Conservation (phyloP, 1,284 basidiomycete species). For the Heterobasidion annosum region DNA sequence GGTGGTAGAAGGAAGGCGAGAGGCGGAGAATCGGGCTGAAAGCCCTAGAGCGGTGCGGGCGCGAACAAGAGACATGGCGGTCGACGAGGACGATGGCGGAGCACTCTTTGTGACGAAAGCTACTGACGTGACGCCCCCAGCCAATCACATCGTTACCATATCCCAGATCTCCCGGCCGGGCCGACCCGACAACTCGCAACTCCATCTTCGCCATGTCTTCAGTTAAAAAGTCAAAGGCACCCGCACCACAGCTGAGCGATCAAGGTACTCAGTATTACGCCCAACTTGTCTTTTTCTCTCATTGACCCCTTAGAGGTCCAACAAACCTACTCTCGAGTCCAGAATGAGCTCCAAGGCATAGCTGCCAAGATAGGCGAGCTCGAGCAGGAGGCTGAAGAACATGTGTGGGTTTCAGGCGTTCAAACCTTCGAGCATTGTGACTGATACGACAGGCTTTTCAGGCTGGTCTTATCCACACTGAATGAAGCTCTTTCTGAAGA, state of each 20-base stretch:
- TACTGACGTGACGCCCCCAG: constrained; percentile 13
- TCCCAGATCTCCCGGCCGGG: constrained; percentile 16
- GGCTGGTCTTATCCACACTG: constrained; percentile 85
- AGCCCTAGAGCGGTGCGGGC: constrained; percentile 21
- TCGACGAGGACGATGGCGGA: constrained; percentile 10
- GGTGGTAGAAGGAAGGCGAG: constrained; percentile 17
- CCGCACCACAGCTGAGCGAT: constrained; percentile 39
- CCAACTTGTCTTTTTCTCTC: constrained; percentile 12
- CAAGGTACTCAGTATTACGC: constrained; percentile 46
- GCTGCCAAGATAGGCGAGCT: constrained; percentile 91
- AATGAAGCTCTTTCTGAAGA: constrained; percentile 71
- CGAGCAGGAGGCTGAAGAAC: constrained; percentile 89
- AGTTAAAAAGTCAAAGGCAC: constrained; percentile 38
- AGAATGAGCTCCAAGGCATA: constrained; percentile 78
- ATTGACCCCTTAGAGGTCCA: constrained; percentile 65
- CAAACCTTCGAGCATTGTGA: background rate
- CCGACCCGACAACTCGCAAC: background rate
- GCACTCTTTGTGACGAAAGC: constrained; percentile 14
- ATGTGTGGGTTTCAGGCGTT: constrained; percentile 41
- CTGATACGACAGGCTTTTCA: constrained; percentile 21
- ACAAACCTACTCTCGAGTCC: constrained; percentile 64
- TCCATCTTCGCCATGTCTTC: constrained; percentile 25
- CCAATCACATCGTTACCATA: constrained; percentile 44
- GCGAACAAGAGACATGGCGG: constrained; percentile 16
- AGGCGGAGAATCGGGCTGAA: constrained; percentile 20